phyloP scores from a whole-genome alignment of 805 yeast genomes.

The Starmerella tilneyi region DNA sequence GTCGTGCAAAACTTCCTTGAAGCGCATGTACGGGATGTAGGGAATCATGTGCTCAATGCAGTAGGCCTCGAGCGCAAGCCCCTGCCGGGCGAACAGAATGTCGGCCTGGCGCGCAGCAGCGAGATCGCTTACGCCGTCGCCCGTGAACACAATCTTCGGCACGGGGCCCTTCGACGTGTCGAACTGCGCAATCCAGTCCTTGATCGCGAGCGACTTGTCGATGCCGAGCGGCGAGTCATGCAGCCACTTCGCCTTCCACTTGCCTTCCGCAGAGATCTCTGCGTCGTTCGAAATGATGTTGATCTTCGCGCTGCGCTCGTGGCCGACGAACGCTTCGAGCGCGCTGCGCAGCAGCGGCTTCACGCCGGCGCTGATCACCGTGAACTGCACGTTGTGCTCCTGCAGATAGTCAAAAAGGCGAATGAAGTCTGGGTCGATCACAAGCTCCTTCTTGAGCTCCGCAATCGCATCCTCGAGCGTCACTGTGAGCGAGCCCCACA shows the following conservation, averaged over 20 bases:
- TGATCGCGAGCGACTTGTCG: slow-evolving; percentile 36
- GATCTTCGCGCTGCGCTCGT: slow-evolving; percentile 32
- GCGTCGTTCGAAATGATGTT: slow-evolving; percentile 37
- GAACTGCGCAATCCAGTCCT: slow-evolving; percentile 30
- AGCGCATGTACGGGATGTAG: slow-evolving; percentile 36
- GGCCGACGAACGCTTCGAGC: slow-evolving; percentile 35
- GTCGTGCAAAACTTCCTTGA: slow-evolving; percentile 35
- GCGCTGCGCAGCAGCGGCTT: slow-evolving; percentile 36
- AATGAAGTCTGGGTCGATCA: slow-evolving; percentile 35
- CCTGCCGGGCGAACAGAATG: slow-evolving; percentile 37
- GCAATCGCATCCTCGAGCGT: slow-evolving; percentile 33
- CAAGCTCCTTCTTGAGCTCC: slow-evolving; percentile 31
- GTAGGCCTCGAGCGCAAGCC: slow-evolving; percentile 35
- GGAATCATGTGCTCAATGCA: slow-evolving; percentile 35
- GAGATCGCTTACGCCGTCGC: slow-evolving; percentile 46
- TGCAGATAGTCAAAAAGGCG: slow-evolving; percentile 33
- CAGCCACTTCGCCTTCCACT: slow-evolving; percentile 36
- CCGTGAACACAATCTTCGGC: slow-evolving; percentile 44
- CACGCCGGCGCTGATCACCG: slow-evolving; percentile 38
- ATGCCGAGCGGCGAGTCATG: slow-evolving; percentile 38
- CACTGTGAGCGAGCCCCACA: slow-evolving; percentile 38
- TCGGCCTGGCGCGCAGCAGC: slow-evolving; percentile 40
- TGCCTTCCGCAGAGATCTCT: slow-evolving; percentile 32
- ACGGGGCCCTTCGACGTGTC: slow-evolving; percentile 27
- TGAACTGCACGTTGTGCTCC: slow-evolving; percentile 34